phyloP scores from a whole-genome alignment of 805 yeast species.

The Ogataea nakhonphanomensis region DNA sequence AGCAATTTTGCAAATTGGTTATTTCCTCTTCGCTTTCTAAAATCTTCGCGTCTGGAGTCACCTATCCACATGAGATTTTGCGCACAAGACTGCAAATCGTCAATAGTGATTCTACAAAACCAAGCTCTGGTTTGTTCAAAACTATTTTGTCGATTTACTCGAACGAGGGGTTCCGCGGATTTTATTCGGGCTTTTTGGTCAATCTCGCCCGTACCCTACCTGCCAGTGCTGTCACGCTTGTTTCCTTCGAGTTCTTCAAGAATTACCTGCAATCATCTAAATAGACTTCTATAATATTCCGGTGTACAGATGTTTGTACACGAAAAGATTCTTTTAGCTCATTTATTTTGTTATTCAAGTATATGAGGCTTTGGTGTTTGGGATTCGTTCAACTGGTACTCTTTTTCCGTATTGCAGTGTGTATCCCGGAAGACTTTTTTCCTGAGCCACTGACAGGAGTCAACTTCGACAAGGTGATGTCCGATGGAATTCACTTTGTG shows the following conservation, averaged over 20 bases:
- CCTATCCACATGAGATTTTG: conserved; percentile 94
- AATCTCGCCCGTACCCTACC: conserved; percentile 91
- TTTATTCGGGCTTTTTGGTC: conserved; percentile 84
- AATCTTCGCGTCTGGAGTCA: conserved; percentile 81
- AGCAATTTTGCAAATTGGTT: conserved; percentile 41
- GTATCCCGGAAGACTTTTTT: conserved; percentile 25
- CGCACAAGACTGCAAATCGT: conserved; percentile 84
- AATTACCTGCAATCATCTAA: conserved; percentile 39
- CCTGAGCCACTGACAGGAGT: conserved; percentile 52
- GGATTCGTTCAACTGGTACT: not conserved
- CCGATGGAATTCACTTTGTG: conserved; percentile 62
- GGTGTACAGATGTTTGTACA: conserved; percentile 1
- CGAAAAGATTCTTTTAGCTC: not conserved
- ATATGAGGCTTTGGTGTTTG: conserved; percentile 3
- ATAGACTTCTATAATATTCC: conserved; percentile 1
- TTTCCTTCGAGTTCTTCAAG: conserved; percentile 82
- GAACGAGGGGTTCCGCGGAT: conserved; percentile 76
- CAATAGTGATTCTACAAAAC: conserved; percentile 28
- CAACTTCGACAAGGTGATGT: conserved; percentile 48
- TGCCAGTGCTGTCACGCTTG: conserved; percentile 90
- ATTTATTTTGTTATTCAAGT: not conserved
- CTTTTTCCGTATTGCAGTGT: not conserved
- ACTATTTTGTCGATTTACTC: conserved; percentile 42
- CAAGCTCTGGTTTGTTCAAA: conserved; percentile 21
- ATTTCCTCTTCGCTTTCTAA: conserved; percentile 77